Evolutionary conservation across 129 eudicot species (phyloP).

Genomic region (Flaveria sonorensis): DNA sequence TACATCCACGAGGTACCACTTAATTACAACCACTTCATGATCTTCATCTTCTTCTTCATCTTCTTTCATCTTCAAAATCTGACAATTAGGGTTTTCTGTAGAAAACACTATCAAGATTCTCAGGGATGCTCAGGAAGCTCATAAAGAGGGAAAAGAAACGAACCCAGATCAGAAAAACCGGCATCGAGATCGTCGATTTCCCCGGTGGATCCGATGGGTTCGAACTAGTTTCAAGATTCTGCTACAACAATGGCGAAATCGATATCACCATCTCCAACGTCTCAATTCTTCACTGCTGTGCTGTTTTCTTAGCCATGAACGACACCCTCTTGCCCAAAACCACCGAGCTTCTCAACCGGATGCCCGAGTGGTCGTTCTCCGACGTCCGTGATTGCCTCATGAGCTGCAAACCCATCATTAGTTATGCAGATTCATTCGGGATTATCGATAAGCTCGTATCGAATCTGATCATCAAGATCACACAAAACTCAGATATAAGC

Average conservation of each 20-base stretch:
- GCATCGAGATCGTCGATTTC: constrained; percentile 55
- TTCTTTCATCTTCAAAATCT: neutral
- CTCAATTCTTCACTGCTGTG: constrained; percentile 66
- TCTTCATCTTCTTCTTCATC: neutral
- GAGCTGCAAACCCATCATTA: constrained; percentile 50
- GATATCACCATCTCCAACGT: constrained; percentile 56
- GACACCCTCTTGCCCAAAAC: constrained; percentile 70
- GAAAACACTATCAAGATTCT: constrained; percentile 67
- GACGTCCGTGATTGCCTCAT: constrained; percentile 53
- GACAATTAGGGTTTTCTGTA: constrained; percentile 39
- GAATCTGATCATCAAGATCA: constrained; percentile 60
- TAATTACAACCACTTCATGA: neutral
- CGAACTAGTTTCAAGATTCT: constrained; percentile 71
- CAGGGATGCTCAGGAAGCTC: constrained; percentile 62
- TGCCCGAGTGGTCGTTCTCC: constrained; percentile 63
- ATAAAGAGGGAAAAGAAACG: constrained; percentile 62
- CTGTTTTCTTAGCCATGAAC: constrained; percentile 65
- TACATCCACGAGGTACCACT: constrained; percentile 62
- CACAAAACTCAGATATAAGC: constrained; percentile 65
- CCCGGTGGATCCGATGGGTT: constrained; percentile 89
- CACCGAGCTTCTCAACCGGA: constrained; percentile 48
- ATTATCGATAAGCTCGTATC: constrained; percentile 58
- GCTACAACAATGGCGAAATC: constrained; percentile 64
- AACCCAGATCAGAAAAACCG: constrained; percentile 53
- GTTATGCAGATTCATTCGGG: constrained; percentile 64